These are phyloP conservation scores for Tetracladium maxilliforme DNA, from an alignment of 2,329 filamentous ascomycete genomes.

Conservation along the genomic window DNA sequence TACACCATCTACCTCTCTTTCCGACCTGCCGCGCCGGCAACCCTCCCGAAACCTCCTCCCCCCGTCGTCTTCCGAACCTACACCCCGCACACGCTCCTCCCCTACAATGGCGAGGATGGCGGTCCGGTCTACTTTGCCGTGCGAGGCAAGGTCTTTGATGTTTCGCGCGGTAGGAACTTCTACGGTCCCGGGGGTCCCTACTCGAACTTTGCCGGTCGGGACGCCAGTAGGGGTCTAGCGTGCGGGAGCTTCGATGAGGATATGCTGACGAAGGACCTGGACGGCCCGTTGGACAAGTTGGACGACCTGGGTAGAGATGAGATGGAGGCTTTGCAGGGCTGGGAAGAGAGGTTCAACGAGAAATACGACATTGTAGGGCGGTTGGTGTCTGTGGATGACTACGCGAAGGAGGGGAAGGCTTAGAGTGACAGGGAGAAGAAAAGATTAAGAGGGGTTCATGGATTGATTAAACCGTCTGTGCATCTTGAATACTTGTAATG, in stretches of 20 bases:
- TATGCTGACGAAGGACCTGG: conserved; percentile 84
- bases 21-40: conserved; percentile 28
- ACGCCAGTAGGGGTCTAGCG: conserved; percentile 78
- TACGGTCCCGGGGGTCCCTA: conserved; percentile 95
- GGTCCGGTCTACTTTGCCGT: conserved; percentile 82
- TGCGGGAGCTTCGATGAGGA: conserved; percentile 87
- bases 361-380: conserved; percentile 94
- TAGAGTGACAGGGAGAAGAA: conserved; percentile 1
- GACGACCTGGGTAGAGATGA: conserved; percentile 59
- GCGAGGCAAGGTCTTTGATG: conserved; percentile 82
- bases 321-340: conserved; percentile 70
- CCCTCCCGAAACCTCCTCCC: conserved; percentile 35
- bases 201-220: conserved; percentile 86
- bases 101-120: conserved; percentile 64
- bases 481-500: too few species aligned
- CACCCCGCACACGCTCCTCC: conserved; percentile 68
- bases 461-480: too few species aligned
- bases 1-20: conserved; percentile 44
- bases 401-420: conserved; percentile 22
- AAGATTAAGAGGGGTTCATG: not conserved
- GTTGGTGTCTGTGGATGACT: conserved; percentile 52
- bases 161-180: conserved; percentile 75
- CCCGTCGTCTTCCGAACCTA: conserved; percentile 52
- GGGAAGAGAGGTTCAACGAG: conserved; percentile 85
- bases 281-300: conserved; percentile 67